These are phyloP conservation scores for Sporopachydermia cereana DNA, from an alignment of 1,139 yeast species.

Conservation along the genomic window DNA sequence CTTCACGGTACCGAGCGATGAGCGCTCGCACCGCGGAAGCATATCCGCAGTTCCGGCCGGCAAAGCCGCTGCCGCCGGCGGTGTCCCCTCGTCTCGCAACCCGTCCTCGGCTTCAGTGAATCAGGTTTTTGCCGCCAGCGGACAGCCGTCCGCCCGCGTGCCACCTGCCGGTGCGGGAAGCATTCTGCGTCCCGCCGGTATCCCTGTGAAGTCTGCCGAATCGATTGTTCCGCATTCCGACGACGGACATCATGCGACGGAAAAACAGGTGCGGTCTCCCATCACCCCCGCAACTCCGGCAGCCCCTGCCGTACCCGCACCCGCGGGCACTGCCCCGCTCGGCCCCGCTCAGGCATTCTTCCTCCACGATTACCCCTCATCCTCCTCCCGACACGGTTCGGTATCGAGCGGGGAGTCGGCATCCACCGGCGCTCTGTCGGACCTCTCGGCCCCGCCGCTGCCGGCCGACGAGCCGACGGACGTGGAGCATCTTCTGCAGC, in stretches of 20 bases:
- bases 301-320: not conserved
- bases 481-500: constrained; percentile 9
- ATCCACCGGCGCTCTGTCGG: not conserved
- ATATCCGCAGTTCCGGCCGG: constrained; percentile 5
- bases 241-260: not conserved
- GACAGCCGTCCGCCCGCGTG: not conserved
- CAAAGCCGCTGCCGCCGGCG: not conserved
- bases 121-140: not conserved
- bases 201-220: not conserved
- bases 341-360: no score
- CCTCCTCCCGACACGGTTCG: not conserved
- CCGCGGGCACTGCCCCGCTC: not conserved
- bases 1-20: constrained; percentile 4
- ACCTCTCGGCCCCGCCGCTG: not conserved
- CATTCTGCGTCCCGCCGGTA: no score
- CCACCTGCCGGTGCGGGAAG: no score
- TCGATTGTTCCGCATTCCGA: not conserved
- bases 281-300: not conserved
- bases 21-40: constrained; percentile 6
- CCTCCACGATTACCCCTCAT: not conserved
- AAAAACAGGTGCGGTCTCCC: not conserved
- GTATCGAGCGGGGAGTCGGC: not conserved
- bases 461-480: not conserved
- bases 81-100: not conserved
- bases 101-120: not conserved